These are phyloP conservation scores for Plasmodium coatneyi DNA, from an alignment of 169 alveolate genomes.

Conservation along the genomic window DNA sequence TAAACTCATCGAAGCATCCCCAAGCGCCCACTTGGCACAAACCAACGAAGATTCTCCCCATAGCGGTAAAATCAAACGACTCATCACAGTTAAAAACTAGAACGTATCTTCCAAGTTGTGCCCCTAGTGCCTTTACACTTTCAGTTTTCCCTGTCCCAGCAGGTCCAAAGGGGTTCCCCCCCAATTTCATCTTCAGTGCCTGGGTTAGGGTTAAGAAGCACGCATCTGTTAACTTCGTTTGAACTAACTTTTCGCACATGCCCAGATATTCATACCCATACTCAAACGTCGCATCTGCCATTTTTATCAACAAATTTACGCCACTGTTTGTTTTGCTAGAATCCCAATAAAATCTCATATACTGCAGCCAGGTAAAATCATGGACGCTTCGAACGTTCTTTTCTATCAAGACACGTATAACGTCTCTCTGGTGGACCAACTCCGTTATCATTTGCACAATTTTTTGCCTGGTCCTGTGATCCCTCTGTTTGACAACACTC, in stretches of 20 bases:
- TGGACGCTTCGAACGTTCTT: constrained; percentile 72
- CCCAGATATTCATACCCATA: constrained; percentile 99
- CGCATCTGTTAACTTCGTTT: constrained; percentile 98
- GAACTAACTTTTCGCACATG: constrained; percentile 95
- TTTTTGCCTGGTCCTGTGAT: constrained; percentile 91
- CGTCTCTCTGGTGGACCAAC: constrained; percentile 97
- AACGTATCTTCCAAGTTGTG: constrained; percentile 96
- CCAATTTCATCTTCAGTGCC: constrained; percentile 96
- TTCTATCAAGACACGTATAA: constrained; percentile 86
- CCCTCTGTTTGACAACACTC: constrained; percentile 91
- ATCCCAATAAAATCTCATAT: constrained; percentile 95
- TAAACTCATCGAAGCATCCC: constrained; percentile 99
- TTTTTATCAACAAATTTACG: constrained; percentile 85
- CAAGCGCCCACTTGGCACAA: constrained; percentile 97
- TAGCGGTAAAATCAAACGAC: constrained; percentile 96
- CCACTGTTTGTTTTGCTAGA: constrained; percentile 79
- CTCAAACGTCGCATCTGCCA: constrained; percentile 95
- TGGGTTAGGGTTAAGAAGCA: constrained; percentile 97
- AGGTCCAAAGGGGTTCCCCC: constrained; percentile 99
- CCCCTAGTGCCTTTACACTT: constrained; percentile 98
- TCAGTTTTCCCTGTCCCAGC: constrained; percentile 99
- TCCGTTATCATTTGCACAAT: constrained; percentile 95
- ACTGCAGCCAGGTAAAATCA: constrained; percentile 96
- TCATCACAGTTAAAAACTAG: constrained; percentile 99
- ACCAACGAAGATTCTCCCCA: constrained; percentile 97